Evolutionary conservation across 805 yeast species (phyloP), one percentile per base, ranked within the genome.

Genomic region (Metschnikowia reukaufii): DNA sequence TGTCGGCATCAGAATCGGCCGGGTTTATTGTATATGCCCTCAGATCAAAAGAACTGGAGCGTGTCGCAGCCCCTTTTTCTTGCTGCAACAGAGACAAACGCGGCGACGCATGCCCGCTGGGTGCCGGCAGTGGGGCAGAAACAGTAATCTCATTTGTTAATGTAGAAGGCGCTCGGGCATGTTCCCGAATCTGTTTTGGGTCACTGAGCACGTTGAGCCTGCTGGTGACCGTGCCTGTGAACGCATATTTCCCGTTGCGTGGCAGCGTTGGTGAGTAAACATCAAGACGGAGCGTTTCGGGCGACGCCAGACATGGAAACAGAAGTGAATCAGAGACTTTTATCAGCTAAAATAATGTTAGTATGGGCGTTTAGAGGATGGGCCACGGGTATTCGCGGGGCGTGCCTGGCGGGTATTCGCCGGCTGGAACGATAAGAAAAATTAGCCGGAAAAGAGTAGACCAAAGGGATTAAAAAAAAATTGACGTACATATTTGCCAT

Each of bases 231-330:
- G 70, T 56, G 16, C 76, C 76, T 10, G 64, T 49, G 49, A 59
- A 67, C 32, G 35, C 36, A 33, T 51, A 51, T 12, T 47, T 49
- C 18, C 47, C 49, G 15, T 47, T 36, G 10, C 48, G 40, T 8
- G 44, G 34, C 8, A 42, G 32, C n/a, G 47, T 36, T 2, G 47
- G 54, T 9, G 62, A 49, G 54, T 69, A 71, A 5, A 72, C 50
- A 47, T 68, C 72, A 20, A 69, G 63, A 38, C 68, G 68, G 45
- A 67, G 64, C 36, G 61, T 64, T 47, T 71, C 76, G 15, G 65
- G 66, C 16, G 64, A 52, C 21, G 57, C 57, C 17, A 60, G 48
- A 48, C 74, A 71, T 10, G 75, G 74, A 36, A 58, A 68, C 21
- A 54, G 50, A 40, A 61, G 42, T 4, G 55, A 44, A 25, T 65